A percentile compares a stretch with the other conserved stretches of the same genome.
These are phyloP conservation scores for Chlorella ohadii DNA, from an alignment of 139 green algal species.

Conservation along the genomic window DNA sequence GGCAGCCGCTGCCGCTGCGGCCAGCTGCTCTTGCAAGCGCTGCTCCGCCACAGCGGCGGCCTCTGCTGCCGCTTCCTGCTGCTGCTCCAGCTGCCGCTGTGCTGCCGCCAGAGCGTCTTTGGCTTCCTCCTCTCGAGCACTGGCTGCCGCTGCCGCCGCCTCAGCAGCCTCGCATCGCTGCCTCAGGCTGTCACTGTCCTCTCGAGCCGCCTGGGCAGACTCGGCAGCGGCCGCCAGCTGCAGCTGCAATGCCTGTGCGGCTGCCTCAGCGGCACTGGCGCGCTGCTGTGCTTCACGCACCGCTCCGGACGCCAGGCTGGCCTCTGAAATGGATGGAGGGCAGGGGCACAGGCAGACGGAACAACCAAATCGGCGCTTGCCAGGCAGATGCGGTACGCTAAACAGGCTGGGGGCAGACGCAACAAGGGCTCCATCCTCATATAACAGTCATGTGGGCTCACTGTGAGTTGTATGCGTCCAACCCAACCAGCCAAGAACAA, in stretches of 20 bases:
- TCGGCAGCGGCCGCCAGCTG: slow-evolving; percentile 5
- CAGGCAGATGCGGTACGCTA: too few relatives aligned
- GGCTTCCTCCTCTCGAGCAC: neutral
- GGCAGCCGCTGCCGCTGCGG: neutral
- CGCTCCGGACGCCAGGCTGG: neutral
- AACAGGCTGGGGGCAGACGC: too few relatives aligned
- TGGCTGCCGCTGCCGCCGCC: neutral
- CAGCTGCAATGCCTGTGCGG: neutral
- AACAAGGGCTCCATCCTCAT: too few relatives aligned
- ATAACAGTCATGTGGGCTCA: too few relatives aligned
- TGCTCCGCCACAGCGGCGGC: neutral
- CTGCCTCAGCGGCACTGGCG: neutral
- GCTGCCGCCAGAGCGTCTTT: neutral
- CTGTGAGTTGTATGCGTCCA: too few relatives aligned
- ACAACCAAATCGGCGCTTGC: too few relatives aligned
- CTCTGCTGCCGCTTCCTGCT: neutral
- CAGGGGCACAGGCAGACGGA: neutral
- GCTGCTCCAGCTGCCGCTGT: neutral
- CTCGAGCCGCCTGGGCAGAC: neutral
- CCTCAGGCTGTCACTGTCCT: neutral
- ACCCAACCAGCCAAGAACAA: neutral
- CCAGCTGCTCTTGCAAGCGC: neutral
- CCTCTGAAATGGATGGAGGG: neutral
- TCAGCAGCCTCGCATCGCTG: slow-evolving; percentile 8
- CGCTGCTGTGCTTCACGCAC: slow-evolving; percentile 31